Percentiles rank a stretch among this genome's conserved stretches.
Conservation (phyloP, 768 basidiomycete species). For the Sistotremastrum suecicum region DNA sequence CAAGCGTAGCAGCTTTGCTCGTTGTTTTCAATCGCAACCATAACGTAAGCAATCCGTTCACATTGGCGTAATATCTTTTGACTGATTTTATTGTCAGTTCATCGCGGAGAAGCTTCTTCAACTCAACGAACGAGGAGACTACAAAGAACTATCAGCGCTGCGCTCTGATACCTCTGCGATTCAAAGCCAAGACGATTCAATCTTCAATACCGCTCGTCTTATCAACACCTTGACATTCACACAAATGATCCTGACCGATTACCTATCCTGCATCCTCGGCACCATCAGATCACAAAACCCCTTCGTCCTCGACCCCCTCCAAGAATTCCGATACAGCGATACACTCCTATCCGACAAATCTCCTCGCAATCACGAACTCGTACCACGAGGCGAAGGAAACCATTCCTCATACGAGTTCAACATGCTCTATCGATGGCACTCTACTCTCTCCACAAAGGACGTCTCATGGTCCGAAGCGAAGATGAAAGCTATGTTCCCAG, state of each 20-base stretch:
- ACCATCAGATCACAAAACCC: constrained; percentile 42
- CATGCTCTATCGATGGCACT: constrained; percentile 45
- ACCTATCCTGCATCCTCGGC: constrained; percentile 61
- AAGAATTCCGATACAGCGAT: no score
- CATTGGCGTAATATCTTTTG: no score
- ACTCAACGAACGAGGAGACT: constrained; percentile 53
- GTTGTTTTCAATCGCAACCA: constrained; percentile 62
- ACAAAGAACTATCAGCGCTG: constrained; percentile 29
- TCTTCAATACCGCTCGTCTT: constrained; percentile 58
- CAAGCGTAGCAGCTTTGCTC: constrained; percentile 50
- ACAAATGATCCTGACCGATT: constrained; percentile 57
- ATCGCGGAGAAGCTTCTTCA: constrained; percentile 51
- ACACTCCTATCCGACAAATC: no score
- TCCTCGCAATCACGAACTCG: constrained; percentile 28
- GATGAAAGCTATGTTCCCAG: constrained; percentile 33
- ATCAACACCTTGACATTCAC: constrained; percentile 63
- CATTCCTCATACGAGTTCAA: constrained; percentile 68
- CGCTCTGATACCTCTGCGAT: constrained; percentile 8
- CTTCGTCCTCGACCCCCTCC: constrained; percentile 59
- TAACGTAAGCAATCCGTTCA: constrained; percentile 19
- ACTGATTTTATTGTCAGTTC: constrained; percentile 20
- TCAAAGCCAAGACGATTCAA: constrained; percentile 54
- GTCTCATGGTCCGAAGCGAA: constrained; percentile 35
- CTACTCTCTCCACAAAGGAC: constrained; percentile 42
- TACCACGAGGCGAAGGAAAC: constrained; percentile 60